Evolutionary conservation across 1,284 basidiomycete genomes (phyloP), one percentile per base, ranked within the genome.

Genomic region (Irpex lacteus): DNA sequence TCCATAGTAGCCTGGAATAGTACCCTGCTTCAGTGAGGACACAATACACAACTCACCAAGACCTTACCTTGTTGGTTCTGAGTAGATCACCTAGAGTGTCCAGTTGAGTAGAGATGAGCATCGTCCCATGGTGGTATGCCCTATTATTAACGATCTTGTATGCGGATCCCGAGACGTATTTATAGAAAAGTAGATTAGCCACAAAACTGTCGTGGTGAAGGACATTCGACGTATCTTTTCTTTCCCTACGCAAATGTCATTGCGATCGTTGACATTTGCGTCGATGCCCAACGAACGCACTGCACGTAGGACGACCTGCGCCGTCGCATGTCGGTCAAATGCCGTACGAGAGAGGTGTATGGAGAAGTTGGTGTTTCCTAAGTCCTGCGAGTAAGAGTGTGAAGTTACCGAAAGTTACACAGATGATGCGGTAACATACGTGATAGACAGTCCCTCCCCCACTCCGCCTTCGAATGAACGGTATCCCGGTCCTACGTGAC

Each of bases 121-220:
- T 98, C n/a, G 97, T 99, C 0, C 98, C 98, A 73, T 99, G 98
- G 72, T 99, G 97, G 77, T 98, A 99, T 0, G 96, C 95, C 15
- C 98, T 82, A 65, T 89, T 87, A 69, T 89, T 92, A 49, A 93
- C 92, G 65, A 99, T 92, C 79, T 98, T 98, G 81, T 98, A 99
- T 5, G 98, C 98, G 13, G 95, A 98, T 40, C 98, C 98, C 57
- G 97, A 98, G 61, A 99, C 89, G 91, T 99, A 50, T 34, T 21
- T 19, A 11, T 32, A 47, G 37, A 49, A 38, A 62, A 53, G 19
- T 26, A 15, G 49, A 47, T 71, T 9, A 71, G 66, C 15, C 60
- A 59, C 68, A 26, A 69, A 3, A 67, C 65, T 54, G 57, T 63
- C 59, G 58, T 5, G 49, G 19, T 2, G 55, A 36, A 60, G 60